Conservation (phyloP, 192 early-diverging fungal genomes). For the Coemansia sp. region DNA sequence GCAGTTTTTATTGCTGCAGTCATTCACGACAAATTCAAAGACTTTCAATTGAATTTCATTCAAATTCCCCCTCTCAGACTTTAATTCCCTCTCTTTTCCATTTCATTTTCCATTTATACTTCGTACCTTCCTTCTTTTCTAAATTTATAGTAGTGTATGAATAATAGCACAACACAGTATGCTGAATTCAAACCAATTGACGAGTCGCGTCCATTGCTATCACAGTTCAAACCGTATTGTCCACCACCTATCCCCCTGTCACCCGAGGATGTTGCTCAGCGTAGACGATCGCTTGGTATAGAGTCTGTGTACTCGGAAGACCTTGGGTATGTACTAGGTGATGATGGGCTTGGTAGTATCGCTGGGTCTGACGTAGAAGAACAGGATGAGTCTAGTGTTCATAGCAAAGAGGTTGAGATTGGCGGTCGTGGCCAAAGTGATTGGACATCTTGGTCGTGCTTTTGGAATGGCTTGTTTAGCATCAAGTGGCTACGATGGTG, state of each 20-base stretch:
- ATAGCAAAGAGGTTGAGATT: background rate
- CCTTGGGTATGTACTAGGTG: too few species aligned
- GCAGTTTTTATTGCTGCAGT: too few species aligned
- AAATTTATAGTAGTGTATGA: slow-evolving; percentile 2
- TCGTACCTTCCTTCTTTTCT: background rate
- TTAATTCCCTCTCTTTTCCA: background rate
- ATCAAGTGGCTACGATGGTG: too few species aligned
- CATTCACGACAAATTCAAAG: too few species aligned
- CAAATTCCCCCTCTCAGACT: background rate
- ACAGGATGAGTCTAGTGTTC: background rate
- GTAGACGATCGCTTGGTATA: slow-evolving; percentile 37
- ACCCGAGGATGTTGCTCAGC: slow-evolving; percentile 38
- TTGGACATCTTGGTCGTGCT: too few species aligned
- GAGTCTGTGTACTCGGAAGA: background rate
- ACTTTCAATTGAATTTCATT: too few species aligned
- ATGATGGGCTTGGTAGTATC: slow-evolving; percentile 9
- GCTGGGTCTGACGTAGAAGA: slow-evolving; percentile 1
- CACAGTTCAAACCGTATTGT: slow-evolving; percentile 18
- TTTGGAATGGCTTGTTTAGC: too few species aligned
- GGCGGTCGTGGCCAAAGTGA: background rate
- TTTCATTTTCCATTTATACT: background rate
- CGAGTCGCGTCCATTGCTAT: slow-evolving; percentile 11
- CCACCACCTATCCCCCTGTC: slow-evolving; percentile 42
- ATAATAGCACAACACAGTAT: background rate
- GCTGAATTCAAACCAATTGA: background rate